Conservation (phyloP, 2,329 filamentous ascomycete species). For the Colletotrichum magnum region DNA sequence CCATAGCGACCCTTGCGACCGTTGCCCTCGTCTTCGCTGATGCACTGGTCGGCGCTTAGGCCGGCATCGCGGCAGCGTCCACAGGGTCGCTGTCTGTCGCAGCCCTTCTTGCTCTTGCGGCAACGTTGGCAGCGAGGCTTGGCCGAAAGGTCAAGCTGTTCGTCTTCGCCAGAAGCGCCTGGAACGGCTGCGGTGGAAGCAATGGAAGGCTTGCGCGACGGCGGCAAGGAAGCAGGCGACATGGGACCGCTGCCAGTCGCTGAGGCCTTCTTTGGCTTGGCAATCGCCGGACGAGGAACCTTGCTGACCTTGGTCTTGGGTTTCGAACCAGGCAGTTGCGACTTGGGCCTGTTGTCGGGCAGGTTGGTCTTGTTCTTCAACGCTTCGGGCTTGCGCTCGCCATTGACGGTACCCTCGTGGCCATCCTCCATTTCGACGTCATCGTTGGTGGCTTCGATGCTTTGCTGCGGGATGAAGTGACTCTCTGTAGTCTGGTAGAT, state of each 20-base stretch:
- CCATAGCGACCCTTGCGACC: slow-evolving; percentile 94
- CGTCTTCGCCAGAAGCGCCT: slow-evolving; percentile 81
- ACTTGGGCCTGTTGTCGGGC: slow-evolving; percentile 57
- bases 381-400: slow-evolving; percentile 57
- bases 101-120: slow-evolving; percentile 99
- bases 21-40: slow-evolving; percentile 98
- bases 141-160: slow-evolving; percentile 91
- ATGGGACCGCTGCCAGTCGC: slow-evolving; percentile 59
- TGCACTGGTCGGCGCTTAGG: slow-evolving; percentile 91
- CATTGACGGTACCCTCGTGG: slow-evolving; percentile 52
- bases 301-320: slow-evolving; percentile 62
- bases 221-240: slow-evolving; percentile 76
- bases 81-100: slow-evolving; percentile 95
- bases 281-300: slow-evolving; percentile 51
- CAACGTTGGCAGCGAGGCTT: slow-evolving; percentile 98
- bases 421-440: slow-evolving; percentile 65
- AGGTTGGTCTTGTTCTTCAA: slow-evolving; percentile 52
- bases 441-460: slow-evolving; percentile 68
- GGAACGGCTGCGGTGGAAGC: slow-evolving; percentile 68
- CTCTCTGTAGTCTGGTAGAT: slow-evolving; percentile 67
- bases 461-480: slow-evolving; percentile 62
- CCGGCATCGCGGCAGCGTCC: slow-evolving; percentile 96
- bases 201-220: slow-evolving; percentile 82
- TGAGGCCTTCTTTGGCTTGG: slow-evolving; percentile 67
- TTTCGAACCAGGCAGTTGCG: slow-evolving; percentile 51